A percentile compares a stretch with the other conserved stretches of the same genome.
Evolutionary conservation across 2,329 filamentous ascomycete species (phyloP).

Genomic region (Elsinoe perseae): DNA sequence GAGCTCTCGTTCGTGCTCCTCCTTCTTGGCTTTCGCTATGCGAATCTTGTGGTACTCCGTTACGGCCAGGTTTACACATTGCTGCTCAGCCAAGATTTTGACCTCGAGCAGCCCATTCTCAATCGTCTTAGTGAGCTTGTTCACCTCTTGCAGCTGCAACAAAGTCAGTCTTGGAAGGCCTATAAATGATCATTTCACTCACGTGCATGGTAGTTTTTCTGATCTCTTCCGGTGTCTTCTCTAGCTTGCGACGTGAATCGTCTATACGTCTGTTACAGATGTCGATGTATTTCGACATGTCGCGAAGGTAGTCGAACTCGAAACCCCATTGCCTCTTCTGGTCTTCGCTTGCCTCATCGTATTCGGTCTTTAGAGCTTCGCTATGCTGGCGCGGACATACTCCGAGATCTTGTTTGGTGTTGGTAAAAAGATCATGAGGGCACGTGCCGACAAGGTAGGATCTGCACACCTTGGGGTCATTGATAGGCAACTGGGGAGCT

Average conservation of each 20-base stretch:
- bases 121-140: conserved; percentile 69
- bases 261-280: conserved; percentile 95
- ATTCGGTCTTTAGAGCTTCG: conserved; percentile 82
- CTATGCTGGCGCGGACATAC: conserved; percentile 81
- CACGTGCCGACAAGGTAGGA: conserved; percentile 91
- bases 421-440: conserved; percentile 98
- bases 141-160: conserved; percentile 66
- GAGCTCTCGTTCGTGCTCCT: conserved; percentile 77
- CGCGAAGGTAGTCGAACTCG: conserved; percentile 92
- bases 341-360: conserved; percentile 61
- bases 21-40: conserved; percentile 70
- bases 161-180: not conserved
- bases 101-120: conserved; percentile 79
- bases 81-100: conserved; percentile 72
- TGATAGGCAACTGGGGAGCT: conserved; percentile 75
- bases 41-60: conserved; percentile 83
- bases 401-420: conserved; percentile 96
- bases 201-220: conserved; percentile 82
- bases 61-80: conserved; percentile 70
- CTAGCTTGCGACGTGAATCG: conserved; percentile 74
- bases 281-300: conserved; percentile 93
- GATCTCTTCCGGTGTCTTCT: conserved; percentile 98
- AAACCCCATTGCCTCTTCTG: conserved; percentile 78
- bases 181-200: conserved; percentile 21
- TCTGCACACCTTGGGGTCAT: conserved; percentile 86